Evolutionary conservation across 768 basidiomycete genomes (phyloP).

Genomic region (Dacryopinax primogenitus): DNA sequence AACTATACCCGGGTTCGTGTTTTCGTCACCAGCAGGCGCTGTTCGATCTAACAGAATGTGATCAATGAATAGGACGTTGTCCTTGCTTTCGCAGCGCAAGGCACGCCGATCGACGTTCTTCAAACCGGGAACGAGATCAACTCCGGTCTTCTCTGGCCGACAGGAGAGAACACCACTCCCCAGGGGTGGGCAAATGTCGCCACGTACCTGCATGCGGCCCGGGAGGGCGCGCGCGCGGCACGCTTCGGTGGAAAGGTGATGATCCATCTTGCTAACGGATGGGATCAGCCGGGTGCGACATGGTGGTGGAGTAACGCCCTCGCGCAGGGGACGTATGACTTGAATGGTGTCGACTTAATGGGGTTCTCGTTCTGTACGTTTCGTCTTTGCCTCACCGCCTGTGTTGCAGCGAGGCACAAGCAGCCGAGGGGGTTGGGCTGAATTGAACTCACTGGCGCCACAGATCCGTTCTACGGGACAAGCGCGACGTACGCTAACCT

Average conservation of each 20-base stretch:
- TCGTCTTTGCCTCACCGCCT: not conserved
- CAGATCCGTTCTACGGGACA: slow-evolving; percentile 13
- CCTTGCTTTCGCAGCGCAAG: slow-evolving; percentile 39
- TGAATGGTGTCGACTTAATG: slow-evolving; percentile 41
- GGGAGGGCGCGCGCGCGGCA: slow-evolving; percentile 39
- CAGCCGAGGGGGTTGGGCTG: no score
- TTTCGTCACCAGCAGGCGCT: slow-evolving; percentile 24
- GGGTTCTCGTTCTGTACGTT: slow-evolving; percentile 44
- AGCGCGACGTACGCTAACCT: slow-evolving; percentile 40
- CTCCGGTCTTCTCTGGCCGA: slow-evolving; percentile 50
- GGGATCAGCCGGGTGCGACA: slow-evolving; percentile 35
- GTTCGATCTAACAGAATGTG: no score
- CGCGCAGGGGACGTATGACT: slow-evolving; percentile 35
- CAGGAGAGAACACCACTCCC: slow-evolving; percentile 39
- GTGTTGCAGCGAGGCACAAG: slow-evolving; percentile 1
- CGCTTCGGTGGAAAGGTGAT: slow-evolving; percentile 30
- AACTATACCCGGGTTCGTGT: slow-evolving; percentile 41
- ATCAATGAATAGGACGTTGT: slow-evolving; percentile 31
- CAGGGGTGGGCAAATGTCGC: slow-evolving; percentile 26
- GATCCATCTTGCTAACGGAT: slow-evolving; percentile 52
- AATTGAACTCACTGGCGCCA: not conserved
- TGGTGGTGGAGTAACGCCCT: slow-evolving; percentile 44
- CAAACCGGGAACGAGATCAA: slow-evolving; percentile 58
- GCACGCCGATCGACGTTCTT: slow-evolving; percentile 42
- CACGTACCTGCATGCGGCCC: slow-evolving; percentile 49